phyloP scores from a whole-genome alignment of 331 rosid species.

The Malus hybrid region DNA sequence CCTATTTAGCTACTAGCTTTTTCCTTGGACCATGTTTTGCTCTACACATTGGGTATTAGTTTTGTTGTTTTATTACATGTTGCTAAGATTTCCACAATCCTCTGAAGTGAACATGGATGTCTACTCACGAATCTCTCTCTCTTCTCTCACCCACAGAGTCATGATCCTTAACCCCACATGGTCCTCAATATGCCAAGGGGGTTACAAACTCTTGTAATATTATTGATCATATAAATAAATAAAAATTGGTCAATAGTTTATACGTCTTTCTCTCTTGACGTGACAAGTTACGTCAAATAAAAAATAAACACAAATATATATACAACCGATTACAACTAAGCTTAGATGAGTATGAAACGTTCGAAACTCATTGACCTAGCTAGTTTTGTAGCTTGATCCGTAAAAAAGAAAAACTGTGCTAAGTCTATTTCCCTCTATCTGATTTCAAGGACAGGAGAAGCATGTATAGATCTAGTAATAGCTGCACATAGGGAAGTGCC shows the following conservation, averaged over 20 bases:
- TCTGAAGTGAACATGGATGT: slow-evolving; percentile 10
- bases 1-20: slow-evolving; percentile 9
- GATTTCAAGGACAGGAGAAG: slow-evolving; percentile 11
- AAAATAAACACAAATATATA: too few species aligned
- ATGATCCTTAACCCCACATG: not conserved
- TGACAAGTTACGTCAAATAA: not conserved
- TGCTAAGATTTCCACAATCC: slow-evolving; percentile 30
- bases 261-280: not conserved
- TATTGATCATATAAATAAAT: not conserved
- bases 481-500: slow-evolving; percentile 13
- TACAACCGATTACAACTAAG: too few species aligned
- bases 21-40: slow-evolving; percentile 16
- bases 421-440: not conserved
- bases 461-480: not conserved
- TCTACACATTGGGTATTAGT: slow-evolving; percentile 20
- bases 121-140: slow-evolving; percentile 1
- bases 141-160: not conserved
- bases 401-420: not conserved
- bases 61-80: slow-evolving; percentile 21
- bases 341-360: not conserved
- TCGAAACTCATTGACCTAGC: not conserved
- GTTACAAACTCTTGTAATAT: not conserved
- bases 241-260: not conserved
- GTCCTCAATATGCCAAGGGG: slow-evolving; percentile 1
- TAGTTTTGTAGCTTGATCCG: not conserved